These are phyloP conservation scores for Ustilago hordei DNA, from an alignment of 1,284 basidiomycete genomes.

Conservation along the genomic window DNA sequence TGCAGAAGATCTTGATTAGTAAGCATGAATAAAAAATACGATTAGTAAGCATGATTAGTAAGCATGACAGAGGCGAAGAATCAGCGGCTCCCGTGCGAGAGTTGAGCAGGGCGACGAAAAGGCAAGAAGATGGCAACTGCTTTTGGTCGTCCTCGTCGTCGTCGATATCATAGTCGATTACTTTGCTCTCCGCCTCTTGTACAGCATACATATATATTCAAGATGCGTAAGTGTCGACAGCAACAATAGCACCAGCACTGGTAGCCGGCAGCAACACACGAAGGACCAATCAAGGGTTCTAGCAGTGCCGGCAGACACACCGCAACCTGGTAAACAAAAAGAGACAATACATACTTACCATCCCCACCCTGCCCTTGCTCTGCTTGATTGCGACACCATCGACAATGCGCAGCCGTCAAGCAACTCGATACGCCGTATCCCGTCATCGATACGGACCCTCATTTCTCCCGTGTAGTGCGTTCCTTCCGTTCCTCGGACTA, in stretches of 20 bases:
- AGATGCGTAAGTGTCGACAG: constrained; percentile 33
- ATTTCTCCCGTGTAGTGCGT: constrained; percentile 85
- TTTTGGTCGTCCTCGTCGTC: constrained; percentile 18
- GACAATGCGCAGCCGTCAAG: constrained; percentile 39
- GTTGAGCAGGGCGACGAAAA: constrained; percentile 3
- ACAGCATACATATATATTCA: constrained; percentile 15
- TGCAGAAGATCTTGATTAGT: background rate
- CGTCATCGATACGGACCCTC: constrained; percentile 83
- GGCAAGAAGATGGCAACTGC: constrained; percentile 6
- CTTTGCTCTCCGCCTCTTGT: constrained; percentile 2
- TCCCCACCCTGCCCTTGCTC: background rate
- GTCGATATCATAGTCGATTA: background rate
- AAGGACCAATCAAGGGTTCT: background rate
- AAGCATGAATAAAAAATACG: background rate
- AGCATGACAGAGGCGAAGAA: constrained; percentile 9
- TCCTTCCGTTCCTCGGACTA: constrained; percentile 92
- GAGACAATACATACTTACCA: background rate
- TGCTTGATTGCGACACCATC: background rate
- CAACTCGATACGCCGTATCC: constrained; percentile 66
- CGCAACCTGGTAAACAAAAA: background rate
- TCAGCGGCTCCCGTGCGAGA: constrained; percentile 32
- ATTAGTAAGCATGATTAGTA: constrained; percentile 5
- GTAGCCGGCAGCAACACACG: background rate
- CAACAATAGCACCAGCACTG: background rate
- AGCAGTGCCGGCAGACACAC: background rate